Evolutionary conservation across 768 basidiomycete genomes (phyloP).

Genomic region (Russula vinacea): DNA sequence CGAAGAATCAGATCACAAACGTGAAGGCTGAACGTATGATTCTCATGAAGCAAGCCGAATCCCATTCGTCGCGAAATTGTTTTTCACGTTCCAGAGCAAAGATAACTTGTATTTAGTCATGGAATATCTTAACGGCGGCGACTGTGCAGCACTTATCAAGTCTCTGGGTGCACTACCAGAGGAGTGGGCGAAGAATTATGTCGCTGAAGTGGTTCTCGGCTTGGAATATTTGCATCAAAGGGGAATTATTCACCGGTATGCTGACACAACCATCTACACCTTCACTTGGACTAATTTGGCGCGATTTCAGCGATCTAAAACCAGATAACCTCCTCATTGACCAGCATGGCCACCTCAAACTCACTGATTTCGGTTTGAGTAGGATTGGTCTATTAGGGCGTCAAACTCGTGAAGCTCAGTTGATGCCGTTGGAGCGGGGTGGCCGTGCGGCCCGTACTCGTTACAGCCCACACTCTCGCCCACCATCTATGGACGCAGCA

Average conservation of each 20-base stretch:
- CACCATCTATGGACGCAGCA: slow-evolving; percentile 77
- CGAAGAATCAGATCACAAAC: slow-evolving; percentile 99
- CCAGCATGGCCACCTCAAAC: slow-evolving; percentile 91
- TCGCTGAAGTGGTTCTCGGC: slow-evolving; percentile 93
- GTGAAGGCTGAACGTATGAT: slow-evolving; percentile 99
- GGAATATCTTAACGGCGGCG: slow-evolving; percentile 98
- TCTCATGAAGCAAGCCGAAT: slow-evolving; percentile 98
- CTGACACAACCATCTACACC: slow-evolving; percentile 15
- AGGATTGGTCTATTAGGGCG: slow-evolving; percentile 97
- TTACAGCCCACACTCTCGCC: slow-evolving; percentile 67
- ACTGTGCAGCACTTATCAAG: slow-evolving; percentile 96
- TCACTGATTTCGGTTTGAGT: slow-evolving; percentile 97
- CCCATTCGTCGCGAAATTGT: slow-evolving; percentile 97
- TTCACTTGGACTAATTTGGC: slow-evolving; percentile 13
- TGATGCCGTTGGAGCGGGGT: slow-evolving; percentile 35
- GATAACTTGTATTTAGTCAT: slow-evolving; percentile 98
- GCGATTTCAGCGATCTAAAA: slow-evolving; percentile 76
- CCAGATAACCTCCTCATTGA: slow-evolving; percentile 98
- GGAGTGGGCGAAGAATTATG: slow-evolving; percentile 95
- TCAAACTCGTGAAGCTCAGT: slow-evolving; percentile 70
- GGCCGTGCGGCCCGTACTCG: slow-evolving; percentile 46
- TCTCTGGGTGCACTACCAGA: slow-evolving; percentile 89
- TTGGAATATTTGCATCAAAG: slow-evolving; percentile 95
- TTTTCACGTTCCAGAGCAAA: slow-evolving; percentile 99
- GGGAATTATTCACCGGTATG: slow-evolving; percentile 94